These are phyloP conservation scores for Naganishia liquefaciens DNA, from an alignment of 1,284 basidiomycete genomes.

Conservation along the genomic window DNA sequence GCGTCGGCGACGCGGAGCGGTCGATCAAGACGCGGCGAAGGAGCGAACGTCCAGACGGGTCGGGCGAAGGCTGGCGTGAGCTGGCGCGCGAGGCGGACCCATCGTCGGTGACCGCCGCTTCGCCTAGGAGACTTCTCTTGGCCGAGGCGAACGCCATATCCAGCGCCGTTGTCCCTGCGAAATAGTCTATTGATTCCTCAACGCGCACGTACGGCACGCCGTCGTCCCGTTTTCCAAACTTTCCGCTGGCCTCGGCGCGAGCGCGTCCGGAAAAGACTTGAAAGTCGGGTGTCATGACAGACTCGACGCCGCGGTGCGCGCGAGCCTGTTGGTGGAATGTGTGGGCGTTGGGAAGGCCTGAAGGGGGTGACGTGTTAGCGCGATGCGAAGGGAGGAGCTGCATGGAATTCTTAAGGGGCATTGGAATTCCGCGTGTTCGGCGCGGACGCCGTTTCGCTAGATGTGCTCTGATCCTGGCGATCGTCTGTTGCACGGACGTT, in stretches of 20 bases:
- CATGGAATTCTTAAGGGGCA: too few species aligned
- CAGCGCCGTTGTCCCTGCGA: constrained; percentile 18
- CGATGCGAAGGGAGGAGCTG: neutral
- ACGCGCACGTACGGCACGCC: constrained; percentile 15
- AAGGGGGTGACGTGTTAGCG: neutral
- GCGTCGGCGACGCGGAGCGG: constrained; percentile 48
- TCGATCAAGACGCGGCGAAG: constrained; percentile 53
- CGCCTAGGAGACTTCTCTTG: neutral
- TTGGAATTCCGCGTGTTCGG: too few species aligned
- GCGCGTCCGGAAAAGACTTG: constrained; percentile 37
- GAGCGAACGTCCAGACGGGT: constrained; percentile 31
- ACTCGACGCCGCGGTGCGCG: constrained; percentile 42
- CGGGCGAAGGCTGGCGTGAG: constrained; percentile 29
- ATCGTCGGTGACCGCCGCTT: neutral
- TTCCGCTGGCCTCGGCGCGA: constrained; percentile 2
- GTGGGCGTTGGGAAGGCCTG: constrained; percentile 43
- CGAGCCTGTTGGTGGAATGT: constrained; percentile 47
- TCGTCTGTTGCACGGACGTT: too few species aligned
- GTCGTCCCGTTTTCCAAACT: too few species aligned
- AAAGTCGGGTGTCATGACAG: constrained; percentile 45
- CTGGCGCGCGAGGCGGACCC: constrained; percentile 14
- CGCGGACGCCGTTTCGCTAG: too few species aligned
- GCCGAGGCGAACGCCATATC: constrained; percentile 5
- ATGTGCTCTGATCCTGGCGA: too few species aligned
- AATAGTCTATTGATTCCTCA: constrained; percentile 3